Conservation (phyloP, 257 asterid species). For the Rhazya stricta region DNA sequence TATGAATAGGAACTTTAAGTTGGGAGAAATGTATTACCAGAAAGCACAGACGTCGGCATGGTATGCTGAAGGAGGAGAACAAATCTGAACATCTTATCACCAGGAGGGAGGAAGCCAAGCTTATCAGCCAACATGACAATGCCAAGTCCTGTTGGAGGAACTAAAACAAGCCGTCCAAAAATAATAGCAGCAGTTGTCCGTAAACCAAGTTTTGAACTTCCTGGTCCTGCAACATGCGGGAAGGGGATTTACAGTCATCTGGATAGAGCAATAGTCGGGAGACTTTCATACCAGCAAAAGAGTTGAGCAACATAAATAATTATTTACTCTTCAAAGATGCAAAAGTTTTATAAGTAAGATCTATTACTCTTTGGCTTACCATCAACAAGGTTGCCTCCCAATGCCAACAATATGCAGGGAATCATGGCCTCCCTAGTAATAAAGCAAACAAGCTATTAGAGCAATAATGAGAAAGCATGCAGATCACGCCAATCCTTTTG, state of each 20-base stretch:
- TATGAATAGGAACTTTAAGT: not conserved
- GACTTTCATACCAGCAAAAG: not conserved
- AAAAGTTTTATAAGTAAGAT: not conserved
- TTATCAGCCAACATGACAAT: conserved; percentile 86
- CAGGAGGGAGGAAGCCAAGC: conserved; percentile 82
- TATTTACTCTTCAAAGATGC: not conserved
- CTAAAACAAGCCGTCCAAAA: conserved; percentile 72
- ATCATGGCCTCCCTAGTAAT: conserved; percentile 92
- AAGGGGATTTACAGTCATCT: not conserved
- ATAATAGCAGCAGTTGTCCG: conserved; percentile 83
- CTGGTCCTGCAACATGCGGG: conserved; percentile 58
- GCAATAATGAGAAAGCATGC: not conserved
- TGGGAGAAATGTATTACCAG: conserved; percentile 43
- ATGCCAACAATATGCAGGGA: conserved; percentile 93
- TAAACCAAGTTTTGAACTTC: conserved; percentile 76
- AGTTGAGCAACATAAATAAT: not conserved
- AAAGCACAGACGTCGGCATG: conserved; percentile 96
- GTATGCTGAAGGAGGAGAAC: conserved; percentile 94
- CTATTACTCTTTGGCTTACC: conserved; percentile 39
- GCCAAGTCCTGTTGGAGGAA: conserved; percentile 87
- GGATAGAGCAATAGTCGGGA: not conserved
- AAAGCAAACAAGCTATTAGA: conserved; percentile 1
- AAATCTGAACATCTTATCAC: conserved; percentile 91
- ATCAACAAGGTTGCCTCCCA: conserved; percentile 96
- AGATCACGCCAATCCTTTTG: not conserved